Conservation (phyloP, 768 basidiomycete genomes). For the Phylloporus scabripes region DNA sequence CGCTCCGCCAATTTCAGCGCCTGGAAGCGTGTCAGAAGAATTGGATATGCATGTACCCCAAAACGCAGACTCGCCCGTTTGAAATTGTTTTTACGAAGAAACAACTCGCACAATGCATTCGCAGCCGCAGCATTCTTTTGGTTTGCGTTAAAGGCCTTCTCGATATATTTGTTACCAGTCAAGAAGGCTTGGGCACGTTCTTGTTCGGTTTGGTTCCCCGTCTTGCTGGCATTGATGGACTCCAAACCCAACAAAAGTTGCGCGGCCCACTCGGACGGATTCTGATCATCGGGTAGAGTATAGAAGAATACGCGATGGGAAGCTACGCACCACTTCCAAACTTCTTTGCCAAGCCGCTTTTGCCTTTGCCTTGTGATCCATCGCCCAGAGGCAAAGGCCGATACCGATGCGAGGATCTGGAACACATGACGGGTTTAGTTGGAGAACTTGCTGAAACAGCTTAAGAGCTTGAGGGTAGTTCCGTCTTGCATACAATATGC, state of each 20-base stretch:
- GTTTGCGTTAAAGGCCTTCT: slow-evolving; percentile 70
- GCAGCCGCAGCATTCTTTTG: slow-evolving; percentile 77
- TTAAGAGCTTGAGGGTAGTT: slow-evolving; percentile 76
- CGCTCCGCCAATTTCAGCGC: slow-evolving; percentile 92
- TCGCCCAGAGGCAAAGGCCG: slow-evolving; percentile 87
- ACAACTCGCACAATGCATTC: slow-evolving; percentile 75
- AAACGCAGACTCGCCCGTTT: slow-evolving; percentile 43
- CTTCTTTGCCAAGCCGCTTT: slow-evolving; percentile 89
- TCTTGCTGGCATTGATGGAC: slow-evolving; percentile 80
- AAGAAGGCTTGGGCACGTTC: slow-evolving; percentile 59
- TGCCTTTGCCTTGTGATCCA: slow-evolving; percentile 79
- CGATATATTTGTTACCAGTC: slow-evolving; percentile 62
- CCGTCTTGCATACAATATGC: slow-evolving; percentile 77
- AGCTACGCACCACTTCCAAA: slow-evolving; percentile 67
- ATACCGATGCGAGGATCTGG: slow-evolving; percentile 97
- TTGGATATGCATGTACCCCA: neutral
- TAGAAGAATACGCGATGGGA: neutral
- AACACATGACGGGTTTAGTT: slow-evolving; percentile 66
- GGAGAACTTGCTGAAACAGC: slow-evolving; percentile 79
- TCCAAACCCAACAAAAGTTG: slow-evolving; percentile 82
- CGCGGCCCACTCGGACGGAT: slow-evolving; percentile 74
- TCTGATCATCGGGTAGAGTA: slow-evolving; percentile 36
- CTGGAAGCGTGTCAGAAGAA: slow-evolving; percentile 30
- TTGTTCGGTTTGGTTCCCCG: slow-evolving; percentile 53
- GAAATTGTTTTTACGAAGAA: slow-evolving; percentile 64